These are phyloP conservation scores for Nakaseomyces delphensis DNA, from an alignment of 1,139 yeast genomes.

Conservation along the genomic window DNA sequence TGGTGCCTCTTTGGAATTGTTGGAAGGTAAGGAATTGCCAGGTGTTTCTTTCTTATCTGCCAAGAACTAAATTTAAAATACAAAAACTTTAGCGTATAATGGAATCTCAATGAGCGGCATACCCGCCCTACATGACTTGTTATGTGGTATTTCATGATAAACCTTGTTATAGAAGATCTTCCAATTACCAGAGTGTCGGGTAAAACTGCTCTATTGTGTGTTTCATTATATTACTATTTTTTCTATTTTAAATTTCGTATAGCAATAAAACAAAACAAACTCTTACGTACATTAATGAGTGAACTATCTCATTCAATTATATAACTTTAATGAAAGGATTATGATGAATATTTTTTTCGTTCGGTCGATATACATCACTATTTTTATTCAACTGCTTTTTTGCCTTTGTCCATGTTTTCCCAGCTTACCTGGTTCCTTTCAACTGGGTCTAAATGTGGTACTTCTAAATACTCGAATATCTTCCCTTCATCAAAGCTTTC, in stretches of 20 bases:
- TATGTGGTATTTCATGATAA: not conserved
- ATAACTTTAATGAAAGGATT: conserved; percentile 5
- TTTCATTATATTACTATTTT: not conserved
- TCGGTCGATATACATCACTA: not conserved
- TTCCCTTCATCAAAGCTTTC: conserved; percentile 42
- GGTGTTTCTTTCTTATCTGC: conserved; percentile 88
- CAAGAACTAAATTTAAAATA: conserved; percentile 36
- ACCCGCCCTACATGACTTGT: not conserved
- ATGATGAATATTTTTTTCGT: conserved; percentile 1
- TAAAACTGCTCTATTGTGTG: not conserved
- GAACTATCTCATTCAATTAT: conserved; percentile 1
- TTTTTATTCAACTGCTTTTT: not conserved
- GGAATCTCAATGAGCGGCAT: not conserved
- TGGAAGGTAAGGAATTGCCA: conserved; percentile 96
- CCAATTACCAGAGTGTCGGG: not conserved
- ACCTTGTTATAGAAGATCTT: conserved; percentile 1
- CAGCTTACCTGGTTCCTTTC: conserved; percentile 28
- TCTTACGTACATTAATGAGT: conserved; percentile 4
- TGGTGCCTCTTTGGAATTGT: conserved; percentile 95
- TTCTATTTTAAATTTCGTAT: not conserved
- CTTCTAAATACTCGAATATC: conserved; percentile 42
- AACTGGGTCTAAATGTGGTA: conserved; percentile 40
- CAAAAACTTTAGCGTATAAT: not conserved
- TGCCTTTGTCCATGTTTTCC: conserved; percentile 2
- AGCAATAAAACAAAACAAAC: not conserved